phyloP scores from a whole-genome alignment of 495 filamentous ascomycete genomes.

The Neurospora sp. region DNA sequence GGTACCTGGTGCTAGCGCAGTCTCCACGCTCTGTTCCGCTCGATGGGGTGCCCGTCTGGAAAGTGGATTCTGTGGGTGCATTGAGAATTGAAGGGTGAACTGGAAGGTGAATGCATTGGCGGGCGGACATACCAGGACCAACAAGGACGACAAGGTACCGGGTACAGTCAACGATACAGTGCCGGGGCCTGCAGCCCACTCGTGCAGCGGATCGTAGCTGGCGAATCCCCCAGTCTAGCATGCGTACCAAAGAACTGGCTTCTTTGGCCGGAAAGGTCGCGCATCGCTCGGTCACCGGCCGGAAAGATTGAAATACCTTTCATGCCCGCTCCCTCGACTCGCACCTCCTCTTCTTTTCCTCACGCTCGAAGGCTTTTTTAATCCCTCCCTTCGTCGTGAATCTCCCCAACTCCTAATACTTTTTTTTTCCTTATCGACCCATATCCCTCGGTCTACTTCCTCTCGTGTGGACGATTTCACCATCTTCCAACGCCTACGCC shows the following conservation, averaged over 20 bases:
- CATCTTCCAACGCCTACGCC: constrained; percentile 14
- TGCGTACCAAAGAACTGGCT: constrained; percentile 13
- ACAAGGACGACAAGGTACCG: constrained; percentile 8
- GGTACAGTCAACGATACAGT: constrained; percentile 11
- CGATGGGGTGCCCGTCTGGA: background rate
- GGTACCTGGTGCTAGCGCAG: background rate
- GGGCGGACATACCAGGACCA: constrained; percentile 2
- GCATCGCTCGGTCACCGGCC: constrained; percentile 12
- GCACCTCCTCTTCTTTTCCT: constrained; percentile 19
- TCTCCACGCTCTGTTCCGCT: background rate
- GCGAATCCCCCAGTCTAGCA: background rate
- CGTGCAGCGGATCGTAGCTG: constrained; percentile 5
- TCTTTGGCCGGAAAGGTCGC: constrained; percentile 19
- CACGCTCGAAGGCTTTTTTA: constrained; percentile 27
- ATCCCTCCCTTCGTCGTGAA: constrained; percentile 32
- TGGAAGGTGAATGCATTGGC: background rate
- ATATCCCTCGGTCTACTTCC: constrained; percentile 6
- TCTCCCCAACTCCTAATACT: constrained; percentile 20
- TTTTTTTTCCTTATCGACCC: constrained; percentile 9
- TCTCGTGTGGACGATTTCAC: constrained; percentile 13
- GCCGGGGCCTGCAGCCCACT: background rate
- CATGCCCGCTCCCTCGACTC: constrained; percentile 12
- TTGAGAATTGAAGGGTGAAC: background rate
- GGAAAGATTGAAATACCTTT: constrained; percentile 25
- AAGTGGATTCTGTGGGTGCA: background rate